phyloP scores from a whole-genome alignment of 371 early-diverging fungal species.

The Gilbertella persicaria region DNA sequence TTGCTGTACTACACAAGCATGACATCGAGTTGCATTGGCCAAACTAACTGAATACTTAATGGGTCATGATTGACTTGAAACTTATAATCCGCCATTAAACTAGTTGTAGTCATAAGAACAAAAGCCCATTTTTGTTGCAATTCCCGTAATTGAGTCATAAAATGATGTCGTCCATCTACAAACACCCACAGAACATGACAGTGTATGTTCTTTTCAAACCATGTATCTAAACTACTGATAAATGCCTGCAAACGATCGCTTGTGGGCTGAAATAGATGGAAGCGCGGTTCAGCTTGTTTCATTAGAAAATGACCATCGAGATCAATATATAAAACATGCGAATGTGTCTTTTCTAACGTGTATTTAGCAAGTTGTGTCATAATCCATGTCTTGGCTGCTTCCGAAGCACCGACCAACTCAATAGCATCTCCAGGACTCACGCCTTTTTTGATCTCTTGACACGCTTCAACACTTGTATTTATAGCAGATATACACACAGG shows the following conservation, averaged over 20 bases:
- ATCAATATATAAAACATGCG: conserved; percentile 26
- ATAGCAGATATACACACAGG: background rate
- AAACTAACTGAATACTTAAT: conserved; percentile 3
- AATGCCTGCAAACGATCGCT: too few relatives aligned
- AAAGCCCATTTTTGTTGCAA: conserved; percentile 12
- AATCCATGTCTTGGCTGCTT: conserved; percentile 23
- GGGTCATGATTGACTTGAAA: background rate
- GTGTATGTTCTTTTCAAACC: conserved; percentile 25
- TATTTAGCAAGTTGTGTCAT: conserved; percentile 16
- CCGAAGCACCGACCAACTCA: conserved; percentile 25
- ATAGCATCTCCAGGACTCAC: conserved; percentile 16
- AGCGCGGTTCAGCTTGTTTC: background rate
- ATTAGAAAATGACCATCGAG: conserved; percentile 20
- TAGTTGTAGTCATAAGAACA: conserved; percentile 6
- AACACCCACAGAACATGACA: conserved; percentile 22
- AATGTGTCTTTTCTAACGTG: conserved; percentile 5
- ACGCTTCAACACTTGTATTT: background rate
- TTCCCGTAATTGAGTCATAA: background rate
- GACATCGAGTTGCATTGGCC: conserved; percentile 11
- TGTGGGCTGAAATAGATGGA: conserved; percentile 30
- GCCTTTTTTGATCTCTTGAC: background rate
- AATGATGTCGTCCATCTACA: conserved; percentile 12
- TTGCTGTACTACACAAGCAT: background rate
- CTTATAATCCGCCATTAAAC: background rate
- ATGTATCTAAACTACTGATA: conserved; percentile 16